Evolutionary conservation across 2,329 filamentous ascomycete species (phyloP).

Genomic region (Sordariomycetes sp.): DNA sequence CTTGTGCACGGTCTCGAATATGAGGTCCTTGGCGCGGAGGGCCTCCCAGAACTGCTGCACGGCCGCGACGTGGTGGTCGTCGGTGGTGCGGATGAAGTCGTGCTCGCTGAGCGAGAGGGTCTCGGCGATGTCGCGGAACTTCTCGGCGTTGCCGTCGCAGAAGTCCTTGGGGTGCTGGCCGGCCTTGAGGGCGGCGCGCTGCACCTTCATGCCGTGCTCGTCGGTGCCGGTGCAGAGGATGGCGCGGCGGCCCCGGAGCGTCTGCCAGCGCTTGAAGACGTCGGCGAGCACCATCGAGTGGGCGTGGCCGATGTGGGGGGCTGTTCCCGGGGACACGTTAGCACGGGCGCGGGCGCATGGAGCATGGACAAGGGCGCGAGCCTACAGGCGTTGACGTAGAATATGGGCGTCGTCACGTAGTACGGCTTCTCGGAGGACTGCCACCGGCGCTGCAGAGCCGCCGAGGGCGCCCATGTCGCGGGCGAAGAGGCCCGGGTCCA

Average conservation of each 20-base stretch:
- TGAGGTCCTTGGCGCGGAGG: constrained; percentile 62
- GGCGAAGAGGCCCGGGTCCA: neutral
- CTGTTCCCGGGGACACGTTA: constrained; percentile 30
- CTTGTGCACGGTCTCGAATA: constrained; percentile 78
- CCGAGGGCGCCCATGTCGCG: neutral
- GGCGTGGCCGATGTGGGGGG: constrained; percentile 88
- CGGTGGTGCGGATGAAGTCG: constrained; percentile 87
- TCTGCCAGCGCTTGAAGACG: constrained; percentile 84
- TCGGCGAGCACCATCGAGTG: constrained; percentile 89
- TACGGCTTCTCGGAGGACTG: constrained; percentile 57
- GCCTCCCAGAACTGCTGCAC: constrained; percentile 86
- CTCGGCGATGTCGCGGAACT: constrained; percentile 66
- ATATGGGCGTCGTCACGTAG: constrained; percentile 94
- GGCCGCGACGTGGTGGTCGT: constrained; percentile 67
- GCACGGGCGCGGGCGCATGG: neutral
- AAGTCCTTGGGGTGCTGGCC: constrained; percentile 69
- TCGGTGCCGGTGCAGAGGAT: constrained; percentile 86
- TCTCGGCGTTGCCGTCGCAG: constrained; percentile 73
- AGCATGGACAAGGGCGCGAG: neutral
- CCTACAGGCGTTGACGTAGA: constrained; percentile 92
- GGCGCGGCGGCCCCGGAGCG: constrained; percentile 59
- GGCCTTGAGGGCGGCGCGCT: constrained; percentile 67
- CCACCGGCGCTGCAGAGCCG: neutral
- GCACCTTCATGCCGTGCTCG: constrained; percentile 96
- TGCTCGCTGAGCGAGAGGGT: constrained; percentile 64